Percentiles rank a stretch among this genome's conserved stretches.
Conservation (phyloP, 139 green algal species). For the Tetradesmus lagerheimii region DNA sequence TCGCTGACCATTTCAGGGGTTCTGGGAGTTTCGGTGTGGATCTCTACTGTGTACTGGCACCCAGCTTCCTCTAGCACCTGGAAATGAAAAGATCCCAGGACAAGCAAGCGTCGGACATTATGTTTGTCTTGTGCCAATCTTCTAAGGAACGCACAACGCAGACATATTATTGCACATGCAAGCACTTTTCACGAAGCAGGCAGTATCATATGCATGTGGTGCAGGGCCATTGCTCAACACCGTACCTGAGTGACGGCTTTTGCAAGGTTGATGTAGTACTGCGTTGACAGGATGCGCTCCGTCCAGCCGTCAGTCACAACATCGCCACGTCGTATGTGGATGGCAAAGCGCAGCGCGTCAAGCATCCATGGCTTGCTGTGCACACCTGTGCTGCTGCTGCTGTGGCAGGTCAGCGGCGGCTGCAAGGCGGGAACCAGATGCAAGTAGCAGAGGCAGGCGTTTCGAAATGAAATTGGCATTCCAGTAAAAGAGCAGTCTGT, state of each 20-base stretch:
- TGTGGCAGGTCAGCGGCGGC: background rate
- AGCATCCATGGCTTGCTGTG: slow-evolving; percentile 18
- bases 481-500: too few relatives aligned
- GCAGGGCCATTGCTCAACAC: background rate
- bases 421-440: background rate
- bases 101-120: background rate
- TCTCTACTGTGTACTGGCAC: slow-evolving; percentile 1
- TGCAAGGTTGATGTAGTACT: slow-evolving; percentile 9
- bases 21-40: background rate
- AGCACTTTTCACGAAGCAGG: too few relatives aligned
- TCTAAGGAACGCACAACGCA: too few relatives aligned
- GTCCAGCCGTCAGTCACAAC: background rate
- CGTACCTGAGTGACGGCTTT: background rate
- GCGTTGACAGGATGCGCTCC: background rate
- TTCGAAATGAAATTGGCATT: too few relatives aligned
- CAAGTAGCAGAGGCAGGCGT: background rate
- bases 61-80: slow-evolving; percentile 9
- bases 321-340: slow-evolving; percentile 32
- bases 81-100: background rate
- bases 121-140: too few relatives aligned
- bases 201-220: background rate
- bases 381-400: background rate
- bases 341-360: slow-evolving; percentile 8
- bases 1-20: background rate
- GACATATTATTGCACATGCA: too few relatives aligned